Evolutionary conservation across 148 eudicot genomes (phyloP).

Genomic region (Camellia lanceoleosa): DNA sequence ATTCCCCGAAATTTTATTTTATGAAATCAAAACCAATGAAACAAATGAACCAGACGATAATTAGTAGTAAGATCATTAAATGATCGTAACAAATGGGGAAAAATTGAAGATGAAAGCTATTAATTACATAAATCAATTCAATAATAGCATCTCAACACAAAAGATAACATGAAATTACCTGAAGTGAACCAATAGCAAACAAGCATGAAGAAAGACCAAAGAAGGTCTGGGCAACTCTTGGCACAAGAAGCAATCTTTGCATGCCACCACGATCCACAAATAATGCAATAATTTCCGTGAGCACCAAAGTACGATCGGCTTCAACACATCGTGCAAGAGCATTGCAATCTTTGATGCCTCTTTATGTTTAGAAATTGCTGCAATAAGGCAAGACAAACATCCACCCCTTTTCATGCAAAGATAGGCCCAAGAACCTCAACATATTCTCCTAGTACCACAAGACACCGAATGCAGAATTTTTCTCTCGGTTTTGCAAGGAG

Average conservation of each 20-base stretch:
- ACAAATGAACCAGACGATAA: not conserved
- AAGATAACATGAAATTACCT: slow-evolving; percentile 41
- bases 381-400: slow-evolving; percentile 79
- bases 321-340: slow-evolving; percentile 83
- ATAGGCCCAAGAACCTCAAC: slow-evolving; percentile 97
- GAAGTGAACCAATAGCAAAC: slow-evolving; percentile 92
- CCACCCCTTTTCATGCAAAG: slow-evolving; percentile 92
- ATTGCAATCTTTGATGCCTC: slow-evolving; percentile 42
- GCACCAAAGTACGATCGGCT: slow-evolving; percentile 87
- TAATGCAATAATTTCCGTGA: slow-evolving; percentile 81
- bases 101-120: not conserved
- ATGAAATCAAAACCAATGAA: not conserved
- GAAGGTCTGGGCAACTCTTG: slow-evolving; percentile 69
- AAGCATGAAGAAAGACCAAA: slow-evolving; percentile 93
- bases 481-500: slow-evolving; percentile 69
- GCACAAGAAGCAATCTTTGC: slow-evolving; percentile 77
- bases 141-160: not conserved
- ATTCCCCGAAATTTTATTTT: slow-evolving; percentile 54
- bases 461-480: slow-evolving; percentile 86
- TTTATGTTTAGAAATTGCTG: slow-evolving; percentile 48
- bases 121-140: not conserved
- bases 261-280: slow-evolving; percentile 98
- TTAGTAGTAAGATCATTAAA: not conserved
- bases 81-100: not conserved
- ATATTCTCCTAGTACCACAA: slow-evolving; percentile 85